Base-by-base conservation (phyloP, 2,329 filamentous ascomycete genomes). In the Penicillium sp. region DNA sequence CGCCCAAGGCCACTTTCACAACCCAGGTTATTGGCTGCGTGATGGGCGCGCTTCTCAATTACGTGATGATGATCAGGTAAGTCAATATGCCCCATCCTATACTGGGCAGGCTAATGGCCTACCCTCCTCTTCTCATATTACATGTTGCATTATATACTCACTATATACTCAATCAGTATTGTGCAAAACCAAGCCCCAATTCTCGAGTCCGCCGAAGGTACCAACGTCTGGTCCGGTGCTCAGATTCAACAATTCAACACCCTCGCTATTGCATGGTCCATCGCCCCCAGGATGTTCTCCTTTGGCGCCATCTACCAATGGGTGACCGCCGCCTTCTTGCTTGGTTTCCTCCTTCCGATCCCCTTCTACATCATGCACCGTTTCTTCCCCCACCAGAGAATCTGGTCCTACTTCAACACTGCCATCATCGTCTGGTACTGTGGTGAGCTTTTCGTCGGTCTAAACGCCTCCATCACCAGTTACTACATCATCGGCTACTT, bases 201-300 rank as follows among this genome's bases (percentile, higher is more conserved):
- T 33, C 62, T 77, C 1, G 51, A 64, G 5, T 64, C 68, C 18
- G 65, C 73, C 6, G 56, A 74, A 40, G 75, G 73, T 4, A 69
- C 65, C 42, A 71, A 70, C 50, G 69, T 75, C 37, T 77, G 75
- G 75, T 73, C 69, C 26, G 74, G 76, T n/a, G 69, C 73, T 9
- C 69, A 71, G 35, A 64, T 76, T 2, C 75, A 78, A 54, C 43
- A 43, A 11, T 73, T 69, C 64, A 77, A 77, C 52, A 69, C 72
- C 9, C 41, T 33, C 28, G 41, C 41, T 11, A 43, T 43, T 26
- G 29, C 41, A 9, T 43, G 41, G 41, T 28, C 41, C 29, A 12
- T 43, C 18, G 68, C 72, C 5, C 65, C 68, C 36, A 56, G 71
- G n/a, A 64, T 77, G 53, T 76, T 74, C 57, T 66, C 61, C 39